These are phyloP conservation scores for Ballota nigra DNA, from an alignment of 257 asterid genomes.

Conservation along the genomic window DNA sequence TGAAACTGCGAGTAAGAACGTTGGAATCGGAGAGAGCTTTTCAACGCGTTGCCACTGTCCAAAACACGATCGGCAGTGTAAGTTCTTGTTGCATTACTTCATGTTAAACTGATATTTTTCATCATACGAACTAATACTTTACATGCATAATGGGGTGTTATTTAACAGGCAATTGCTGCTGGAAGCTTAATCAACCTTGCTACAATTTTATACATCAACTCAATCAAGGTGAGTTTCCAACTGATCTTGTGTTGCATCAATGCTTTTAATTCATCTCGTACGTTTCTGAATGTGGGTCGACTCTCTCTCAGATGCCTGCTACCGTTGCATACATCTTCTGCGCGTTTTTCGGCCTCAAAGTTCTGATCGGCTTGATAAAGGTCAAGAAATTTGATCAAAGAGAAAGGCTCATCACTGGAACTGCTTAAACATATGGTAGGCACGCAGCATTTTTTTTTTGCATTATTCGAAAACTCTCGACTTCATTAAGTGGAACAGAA, in stretches of 20 bases:
- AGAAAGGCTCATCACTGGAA: slow-evolving; percentile 85
- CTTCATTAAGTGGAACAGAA: not conserved
- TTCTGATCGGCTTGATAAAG: slow-evolving; percentile 66
- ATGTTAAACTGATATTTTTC: no score
- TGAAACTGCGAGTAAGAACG: slow-evolving; percentile 91
- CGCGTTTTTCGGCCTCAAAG: slow-evolving; percentile 77
- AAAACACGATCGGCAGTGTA: slow-evolving; percentile 75
- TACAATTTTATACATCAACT: slow-evolving; percentile 65
- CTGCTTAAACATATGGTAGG: slow-evolving; percentile 58
- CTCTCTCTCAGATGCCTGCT: slow-evolving; percentile 65
- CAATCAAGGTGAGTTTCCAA: slow-evolving; percentile 58
- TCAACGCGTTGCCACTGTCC: slow-evolving; percentile 95
- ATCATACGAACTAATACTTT: no score
- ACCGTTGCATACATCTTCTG: slow-evolving; percentile 56
- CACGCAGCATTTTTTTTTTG: not conserved
- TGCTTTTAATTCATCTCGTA: not conserved
- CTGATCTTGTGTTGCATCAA: not conserved
- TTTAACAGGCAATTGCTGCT: slow-evolving; percentile 87
- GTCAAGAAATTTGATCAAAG: slow-evolving; percentile 81
- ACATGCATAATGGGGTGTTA: not conserved
- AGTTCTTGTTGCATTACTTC: slow-evolving; percentile 27
- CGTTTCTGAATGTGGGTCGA: slow-evolving; percentile 5
- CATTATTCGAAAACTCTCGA: not conserved
- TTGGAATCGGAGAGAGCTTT: slow-evolving; percentile 96
- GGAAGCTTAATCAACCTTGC: slow-evolving; percentile 98